Conservation (phyloP, 1,284 basidiomycete genomes). For the Irpex lacteus region DNA sequence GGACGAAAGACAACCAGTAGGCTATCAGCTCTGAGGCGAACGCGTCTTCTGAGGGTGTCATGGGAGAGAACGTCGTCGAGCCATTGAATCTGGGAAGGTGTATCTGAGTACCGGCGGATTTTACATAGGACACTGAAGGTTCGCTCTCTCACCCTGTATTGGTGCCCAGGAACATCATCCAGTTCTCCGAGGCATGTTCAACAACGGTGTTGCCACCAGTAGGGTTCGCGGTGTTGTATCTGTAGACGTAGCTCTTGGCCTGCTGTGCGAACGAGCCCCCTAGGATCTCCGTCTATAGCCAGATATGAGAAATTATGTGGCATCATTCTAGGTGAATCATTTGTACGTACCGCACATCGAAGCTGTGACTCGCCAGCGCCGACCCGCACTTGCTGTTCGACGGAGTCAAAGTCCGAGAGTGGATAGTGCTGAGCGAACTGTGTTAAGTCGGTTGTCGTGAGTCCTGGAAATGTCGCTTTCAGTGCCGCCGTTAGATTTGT, state of each 20-base stretch:
- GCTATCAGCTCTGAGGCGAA: conserved; percentile 56
- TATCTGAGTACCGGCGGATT: background rate
- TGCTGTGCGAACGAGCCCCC: conserved; percentile 36
- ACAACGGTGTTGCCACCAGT: conserved; percentile 35
- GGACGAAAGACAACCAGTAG: conserved; percentile 61
- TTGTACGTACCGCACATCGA: conserved; percentile 44
- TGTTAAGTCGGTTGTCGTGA: conserved; percentile 37
- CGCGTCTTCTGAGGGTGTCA: conserved; percentile 39
- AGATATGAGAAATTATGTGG: background rate
- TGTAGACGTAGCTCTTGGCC: conserved; percentile 45
- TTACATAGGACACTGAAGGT: background rate
- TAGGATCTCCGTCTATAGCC: conserved; percentile 33
- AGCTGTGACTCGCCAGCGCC: conserved; percentile 48
- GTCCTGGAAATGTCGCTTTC: conserved; percentile 40
- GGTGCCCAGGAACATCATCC: conserved; percentile 61
- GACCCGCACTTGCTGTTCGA: conserved; percentile 38
- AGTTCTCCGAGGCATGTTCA: conserved; percentile 55
- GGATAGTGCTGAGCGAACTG: conserved; percentile 40
- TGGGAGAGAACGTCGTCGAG: conserved; percentile 37
- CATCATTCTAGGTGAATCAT: background rate
- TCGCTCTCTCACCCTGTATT: conserved; percentile 48
- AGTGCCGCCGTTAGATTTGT: conserved; percentile 35
- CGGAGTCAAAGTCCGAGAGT: conserved; percentile 36
- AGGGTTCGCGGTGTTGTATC: conserved; percentile 55
- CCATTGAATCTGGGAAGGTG: conserved; percentile 40